These are phyloP conservation scores for Crepidotus variabilis DNA, from an alignment of 768 basidiomycete species.

Conservation along the genomic window DNA sequence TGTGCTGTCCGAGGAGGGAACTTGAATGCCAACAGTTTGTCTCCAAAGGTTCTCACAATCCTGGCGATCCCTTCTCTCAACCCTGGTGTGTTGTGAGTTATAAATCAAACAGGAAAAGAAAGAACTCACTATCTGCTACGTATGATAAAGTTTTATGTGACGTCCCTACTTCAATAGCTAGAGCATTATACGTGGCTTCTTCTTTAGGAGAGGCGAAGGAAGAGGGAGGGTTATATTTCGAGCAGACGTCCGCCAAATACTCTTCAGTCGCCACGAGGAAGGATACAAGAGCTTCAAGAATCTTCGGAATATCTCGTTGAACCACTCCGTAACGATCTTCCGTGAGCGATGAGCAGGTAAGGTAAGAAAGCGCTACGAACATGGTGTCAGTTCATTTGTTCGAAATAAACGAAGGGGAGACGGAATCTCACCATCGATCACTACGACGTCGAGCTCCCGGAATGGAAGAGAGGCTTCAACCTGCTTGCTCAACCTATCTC, in stretches of 20 bases:
- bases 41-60: conserved; percentile 71
- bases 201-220: conserved; percentile 29
- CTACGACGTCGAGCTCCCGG: conserved; percentile 56
- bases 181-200: conserved; percentile 30
- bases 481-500: conserved; percentile 46
- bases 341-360: conserved; percentile 67
- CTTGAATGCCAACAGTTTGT: conserved; percentile 71
- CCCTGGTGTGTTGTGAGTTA: conserved; percentile 31
- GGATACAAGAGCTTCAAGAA: conserved; percentile 70
- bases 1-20: conserved; percentile 66
- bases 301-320: conserved; percentile 79
- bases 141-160: conserved; percentile 52
- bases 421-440: conserved; percentile 52
- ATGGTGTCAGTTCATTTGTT: conserved; percentile 1
- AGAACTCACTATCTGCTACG: conserved; percentile 55
- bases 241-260: conserved; percentile 51
- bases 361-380: conserved; percentile 54
- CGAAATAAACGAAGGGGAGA: conserved; percentile 1
- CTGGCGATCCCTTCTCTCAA: conserved; percentile 63
- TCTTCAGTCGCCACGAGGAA: conserved; percentile 67
- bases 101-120: not conserved
- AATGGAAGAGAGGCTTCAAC: conserved; percentile 57
- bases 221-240: conserved; percentile 33
- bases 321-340: conserved; percentile 84
- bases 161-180: conserved; percentile 47